Evolutionary conservation across 306 rosid species (phyloP).

Genomic region (Quercus robur): DNA sequence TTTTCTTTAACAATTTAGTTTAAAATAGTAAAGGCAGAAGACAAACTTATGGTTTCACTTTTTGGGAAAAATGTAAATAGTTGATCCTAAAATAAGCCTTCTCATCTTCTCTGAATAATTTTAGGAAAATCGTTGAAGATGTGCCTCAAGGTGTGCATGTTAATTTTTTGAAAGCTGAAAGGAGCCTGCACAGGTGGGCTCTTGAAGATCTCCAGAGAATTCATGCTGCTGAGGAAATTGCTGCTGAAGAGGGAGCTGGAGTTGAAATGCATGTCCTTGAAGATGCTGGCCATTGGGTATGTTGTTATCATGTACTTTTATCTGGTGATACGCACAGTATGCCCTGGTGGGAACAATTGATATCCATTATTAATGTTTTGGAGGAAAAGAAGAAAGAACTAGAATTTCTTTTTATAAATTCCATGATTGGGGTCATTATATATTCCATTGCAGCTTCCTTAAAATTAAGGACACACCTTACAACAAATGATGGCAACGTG

Average conservation of each 20-base stretch:
- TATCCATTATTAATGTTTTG: background rate
- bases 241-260: constrained; percentile 92
- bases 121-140: constrained; percentile 91
- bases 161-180: constrained; percentile 95
- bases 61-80: background rate
- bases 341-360: background rate
- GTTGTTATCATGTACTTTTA: constrained; percentile 3
- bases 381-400: background rate
- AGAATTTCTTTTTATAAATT: background rate
- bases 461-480: background rate
- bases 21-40: background rate
- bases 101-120: background rate
- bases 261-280: constrained; percentile 99
- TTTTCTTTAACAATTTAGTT: background rate
- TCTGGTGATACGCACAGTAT: background rate
- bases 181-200: constrained; percentile 98
- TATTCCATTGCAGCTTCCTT: background rate
- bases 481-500: background rate
- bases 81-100: constrained; percentile 7
- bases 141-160: constrained; percentile 93
- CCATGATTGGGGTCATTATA: background rate
- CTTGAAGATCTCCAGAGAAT: constrained; percentile 90
- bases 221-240: constrained; percentile 89
- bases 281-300: constrained; percentile 99
- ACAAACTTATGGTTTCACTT: background rate